Percentiles rank a stretch among this genome's conserved stretches.
These are phyloP conservation scores for Brassica balearica DNA, from an alignment of 441 rosid species.

Conservation along the genomic window DNA sequence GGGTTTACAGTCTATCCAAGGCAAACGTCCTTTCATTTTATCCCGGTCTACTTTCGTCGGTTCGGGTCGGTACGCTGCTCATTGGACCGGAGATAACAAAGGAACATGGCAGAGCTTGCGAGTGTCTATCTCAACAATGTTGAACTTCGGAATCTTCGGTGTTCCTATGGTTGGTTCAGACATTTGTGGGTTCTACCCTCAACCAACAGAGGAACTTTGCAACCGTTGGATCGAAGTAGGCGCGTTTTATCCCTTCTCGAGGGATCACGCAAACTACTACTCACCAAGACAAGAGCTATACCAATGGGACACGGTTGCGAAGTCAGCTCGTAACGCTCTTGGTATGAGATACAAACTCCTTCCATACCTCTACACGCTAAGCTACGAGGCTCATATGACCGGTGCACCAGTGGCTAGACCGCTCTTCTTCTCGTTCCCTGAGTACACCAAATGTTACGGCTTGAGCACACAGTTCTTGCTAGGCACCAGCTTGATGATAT, in stretches of 20 bases:
- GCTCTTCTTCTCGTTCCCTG: slow-evolving; percentile 93
- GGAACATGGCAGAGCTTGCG: slow-evolving; percentile 92
- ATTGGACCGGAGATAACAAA: slow-evolving; percentile 96
- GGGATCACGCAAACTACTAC: slow-evolving; percentile 94
- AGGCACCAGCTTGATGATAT: slow-evolving; percentile 85
- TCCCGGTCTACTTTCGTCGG: slow-evolving; percentile 93
- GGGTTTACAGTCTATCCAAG: slow-evolving; percentile 73
- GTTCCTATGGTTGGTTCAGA: slow-evolving; percentile 98
- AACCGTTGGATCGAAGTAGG: slow-evolving; percentile 98
- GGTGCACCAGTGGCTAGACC: slow-evolving; percentile 97
- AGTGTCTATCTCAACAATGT: slow-evolving; percentile 84
- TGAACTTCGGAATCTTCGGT: slow-evolving; percentile 95
- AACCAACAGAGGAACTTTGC: slow-evolving; percentile 95
- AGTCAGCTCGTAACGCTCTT: slow-evolving; percentile 90
- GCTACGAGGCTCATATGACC: slow-evolving; percentile 71
- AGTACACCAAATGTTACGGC: slow-evolving; percentile 64
- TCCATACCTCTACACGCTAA: slow-evolving; percentile 84
- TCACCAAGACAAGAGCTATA: slow-evolving; percentile 98
- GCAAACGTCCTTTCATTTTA: slow-evolving; percentile 90
- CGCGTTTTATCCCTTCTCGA: slow-evolving; percentile 92
- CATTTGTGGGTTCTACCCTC: slow-evolving; percentile 38
- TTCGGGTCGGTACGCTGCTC: slow-evolving; percentile 90
- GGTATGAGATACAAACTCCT: slow-evolving; percentile 92
- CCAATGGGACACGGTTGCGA: slow-evolving; percentile 86
- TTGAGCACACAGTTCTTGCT: slow-evolving; percentile 91